Evolutionary conservation across 1,139 yeast species (phyloP).

Genomic region (Hemisphaericaspora xylanilytica): DNA sequence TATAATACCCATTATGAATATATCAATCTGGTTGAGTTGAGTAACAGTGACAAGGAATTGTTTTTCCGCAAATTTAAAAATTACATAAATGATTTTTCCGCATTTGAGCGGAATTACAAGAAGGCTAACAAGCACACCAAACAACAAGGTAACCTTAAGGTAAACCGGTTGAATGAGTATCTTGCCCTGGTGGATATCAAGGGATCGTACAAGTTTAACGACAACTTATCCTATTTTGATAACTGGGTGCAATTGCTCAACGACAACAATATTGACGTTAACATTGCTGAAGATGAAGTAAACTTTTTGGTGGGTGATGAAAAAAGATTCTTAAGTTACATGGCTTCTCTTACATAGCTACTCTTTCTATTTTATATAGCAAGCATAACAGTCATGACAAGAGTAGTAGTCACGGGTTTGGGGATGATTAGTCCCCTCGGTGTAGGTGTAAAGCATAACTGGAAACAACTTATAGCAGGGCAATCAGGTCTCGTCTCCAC

Average conservation of each 20-base stretch:
- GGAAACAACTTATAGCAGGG: slow-evolving; percentile 51
- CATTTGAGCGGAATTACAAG: slow-evolving; percentile 25
- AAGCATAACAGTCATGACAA: slow-evolving; percentile 20
- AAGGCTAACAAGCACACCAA: slow-evolving; percentile 14
- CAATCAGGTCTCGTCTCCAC: slow-evolving; percentile 61
- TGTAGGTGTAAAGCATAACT: slow-evolving; percentile 53
- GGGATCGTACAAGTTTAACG: slow-evolving; percentile 1
- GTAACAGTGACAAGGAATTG: slow-evolving; percentile 20
- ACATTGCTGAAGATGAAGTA: slow-evolving; percentile 26
- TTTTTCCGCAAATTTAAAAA: slow-evolving; percentile 24
- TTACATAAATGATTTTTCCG: slow-evolving; percentile 26
- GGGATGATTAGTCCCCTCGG: slow-evolving; percentile 90
- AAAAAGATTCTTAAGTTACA: slow-evolving; percentile 34
- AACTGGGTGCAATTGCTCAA: slow-evolving; percentile 34
- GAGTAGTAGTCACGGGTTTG: slow-evolving; percentile 86
- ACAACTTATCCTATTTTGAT: slow-evolving; percentile 17
- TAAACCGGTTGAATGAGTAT: slow-evolving; percentile 25
- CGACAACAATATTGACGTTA: slow-evolving; percentile 19
- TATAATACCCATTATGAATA: slow-evolving; percentile 18
- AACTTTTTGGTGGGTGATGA: slow-evolving; percentile 46
- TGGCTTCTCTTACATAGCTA: slow-evolving; percentile 10
- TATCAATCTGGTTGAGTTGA: slow-evolving; percentile 16
- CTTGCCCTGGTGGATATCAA: slow-evolving; percentile 1
- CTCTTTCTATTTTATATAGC: no score
- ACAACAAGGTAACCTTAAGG: slow-evolving; percentile 20